phyloP scores from a whole-genome alignment of 2,329 filamentous ascomycete genomes.

The Aspergillus pseudonomiae region DNA sequence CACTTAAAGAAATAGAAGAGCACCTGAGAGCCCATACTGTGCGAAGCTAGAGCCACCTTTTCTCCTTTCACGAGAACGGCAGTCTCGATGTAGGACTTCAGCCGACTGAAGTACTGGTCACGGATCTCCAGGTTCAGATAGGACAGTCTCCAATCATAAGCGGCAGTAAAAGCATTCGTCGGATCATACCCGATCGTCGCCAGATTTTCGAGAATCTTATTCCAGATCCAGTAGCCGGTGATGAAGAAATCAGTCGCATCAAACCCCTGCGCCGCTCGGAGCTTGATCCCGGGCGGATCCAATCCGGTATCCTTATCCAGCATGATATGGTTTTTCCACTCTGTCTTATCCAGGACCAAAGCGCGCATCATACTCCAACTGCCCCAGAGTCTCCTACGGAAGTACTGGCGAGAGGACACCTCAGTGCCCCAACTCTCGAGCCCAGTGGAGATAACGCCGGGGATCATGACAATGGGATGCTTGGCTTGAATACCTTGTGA shows the following conservation, averaged over 20 bases:
- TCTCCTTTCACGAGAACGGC: conserved; percentile 71
- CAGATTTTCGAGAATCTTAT: conserved; percentile 95
- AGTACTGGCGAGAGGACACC: conserved; percentile 83
- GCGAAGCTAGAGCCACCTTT: conserved; percentile 85
- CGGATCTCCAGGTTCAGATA: conserved; percentile 87
- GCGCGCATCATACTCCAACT: conserved; percentile 99
- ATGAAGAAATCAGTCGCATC: conserved; percentile 91
- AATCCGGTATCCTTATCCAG: conserved; percentile 88
- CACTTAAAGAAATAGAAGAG: conserved; percentile 78
- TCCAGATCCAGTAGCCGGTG: conserved; percentile 96
- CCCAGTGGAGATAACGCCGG: conserved; percentile 95
- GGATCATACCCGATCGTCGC: conserved; percentile 96
- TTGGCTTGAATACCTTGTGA: conserved; percentile 78
- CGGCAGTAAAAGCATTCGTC: conserved; percentile 67
- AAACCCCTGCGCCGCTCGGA: conserved; percentile 92
- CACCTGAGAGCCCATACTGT: conserved; percentile 98
- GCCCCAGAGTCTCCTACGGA: conserved; percentile 92
- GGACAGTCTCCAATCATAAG: conserved; percentile 90
- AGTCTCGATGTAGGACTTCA: conserved; percentile 89
- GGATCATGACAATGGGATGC: conserved; percentile 95
- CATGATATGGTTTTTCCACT: conserved; percentile 97
- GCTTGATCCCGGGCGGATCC: conserved; percentile 85
- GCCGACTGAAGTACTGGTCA: conserved; percentile 89
- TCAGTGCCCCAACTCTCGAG: conserved; percentile 96
- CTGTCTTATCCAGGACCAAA: conserved; percentile 86